Conservation (phyloP, 306 rosid species). For the Prunus davidiana region DNA sequence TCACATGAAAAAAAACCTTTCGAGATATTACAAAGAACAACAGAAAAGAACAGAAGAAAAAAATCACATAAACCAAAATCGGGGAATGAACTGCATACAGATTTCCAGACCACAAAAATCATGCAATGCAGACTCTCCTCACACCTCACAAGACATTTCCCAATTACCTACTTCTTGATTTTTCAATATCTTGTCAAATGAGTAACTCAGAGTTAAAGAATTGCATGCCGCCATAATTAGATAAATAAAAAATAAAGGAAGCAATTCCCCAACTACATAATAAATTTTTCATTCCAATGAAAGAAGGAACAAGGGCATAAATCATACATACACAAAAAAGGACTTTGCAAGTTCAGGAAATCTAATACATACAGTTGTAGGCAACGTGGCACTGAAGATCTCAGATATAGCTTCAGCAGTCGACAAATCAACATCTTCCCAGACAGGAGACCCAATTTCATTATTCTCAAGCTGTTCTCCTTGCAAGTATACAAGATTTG, state of each 20-base stretch:
- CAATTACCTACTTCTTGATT: neutral
- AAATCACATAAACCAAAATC: neutral
- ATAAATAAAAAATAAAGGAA: neutral
- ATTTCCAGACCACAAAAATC: neutral
- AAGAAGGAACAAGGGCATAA: neutral
- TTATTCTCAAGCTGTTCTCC: constrained; percentile 72
- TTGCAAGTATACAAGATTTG: constrained; percentile 79
- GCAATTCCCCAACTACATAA: neutral
- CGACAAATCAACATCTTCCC: constrained; percentile 70
- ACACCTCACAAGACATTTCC: constrained; percentile 9
- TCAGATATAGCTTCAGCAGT: constrained; percentile 57
- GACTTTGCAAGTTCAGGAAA: constrained; percentile 14
- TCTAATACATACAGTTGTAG: constrained; percentile 63
- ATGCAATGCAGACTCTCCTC: constrained; percentile 4
- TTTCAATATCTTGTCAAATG: constrained; percentile 5
- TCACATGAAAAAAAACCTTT: constrained; percentile 10
- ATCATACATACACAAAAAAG: neutral
- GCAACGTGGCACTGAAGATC: constrained; percentile 66
- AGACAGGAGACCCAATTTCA: constrained; percentile 72
- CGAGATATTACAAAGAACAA: neutral
- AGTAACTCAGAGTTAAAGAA: constrained; percentile 9
- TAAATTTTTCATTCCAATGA: neutral
- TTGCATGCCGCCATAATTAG: neutral
- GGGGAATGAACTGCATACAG: neutral
- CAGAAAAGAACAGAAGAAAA: neutral